Evolutionary conservation across 2,329 filamentous ascomycete genomes (phyloP).

Genomic region (Colletotrichum acutatum): DNA sequence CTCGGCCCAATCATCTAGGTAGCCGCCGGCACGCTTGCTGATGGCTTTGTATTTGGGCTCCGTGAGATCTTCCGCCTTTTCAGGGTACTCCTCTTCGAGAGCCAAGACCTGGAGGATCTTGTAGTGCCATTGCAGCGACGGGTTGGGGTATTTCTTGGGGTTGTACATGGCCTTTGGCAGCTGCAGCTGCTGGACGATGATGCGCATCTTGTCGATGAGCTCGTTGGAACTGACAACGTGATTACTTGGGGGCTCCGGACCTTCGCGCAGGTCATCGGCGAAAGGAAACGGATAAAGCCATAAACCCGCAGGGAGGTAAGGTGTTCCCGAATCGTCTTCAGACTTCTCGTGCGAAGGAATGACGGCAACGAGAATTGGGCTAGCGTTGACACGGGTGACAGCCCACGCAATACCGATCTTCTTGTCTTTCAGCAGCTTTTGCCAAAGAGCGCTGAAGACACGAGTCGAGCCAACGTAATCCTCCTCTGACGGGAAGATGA

Average conservation of each 20-base stretch:
- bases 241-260: slow-evolving; percentile 72
- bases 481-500: slow-evolving; percentile 94
- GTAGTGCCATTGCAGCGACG: slow-evolving; percentile 96
- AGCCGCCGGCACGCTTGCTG: slow-evolving; percentile 84
- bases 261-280: slow-evolving; percentile 85
- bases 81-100: slow-evolving; percentile 89
- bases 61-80: slow-evolving; percentile 79
- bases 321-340: slow-evolving; percentile 73
- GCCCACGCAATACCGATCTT: slow-evolving; percentile 93
- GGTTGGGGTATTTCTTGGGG: slow-evolving; percentile 89
- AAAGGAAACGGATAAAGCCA: slow-evolving; percentile 92
- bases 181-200: slow-evolving; percentile 85
- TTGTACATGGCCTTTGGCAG: slow-evolving; percentile 88
- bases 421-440: slow-evolving; percentile 82
- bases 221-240: slow-evolving; percentile 70
- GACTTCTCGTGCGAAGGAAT: slow-evolving; percentile 77
- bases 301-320: slow-evolving; percentile 82
- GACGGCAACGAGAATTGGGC: slow-evolving; percentile 83
- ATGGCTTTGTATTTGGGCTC: slow-evolving; percentile 88
- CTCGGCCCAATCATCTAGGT: slow-evolving; percentile 81
- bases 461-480: slow-evolving; percentile 91
- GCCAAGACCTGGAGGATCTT: slow-evolving; percentile 91
- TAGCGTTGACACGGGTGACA: slow-evolving; percentile 82
- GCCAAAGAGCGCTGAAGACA: slow-evolving; percentile 90
- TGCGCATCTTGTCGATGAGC: slow-evolving; percentile 84